Base-by-base conservation (phyloP, 345 rosid species). In the Euphorbia pulcherrima region DNA sequence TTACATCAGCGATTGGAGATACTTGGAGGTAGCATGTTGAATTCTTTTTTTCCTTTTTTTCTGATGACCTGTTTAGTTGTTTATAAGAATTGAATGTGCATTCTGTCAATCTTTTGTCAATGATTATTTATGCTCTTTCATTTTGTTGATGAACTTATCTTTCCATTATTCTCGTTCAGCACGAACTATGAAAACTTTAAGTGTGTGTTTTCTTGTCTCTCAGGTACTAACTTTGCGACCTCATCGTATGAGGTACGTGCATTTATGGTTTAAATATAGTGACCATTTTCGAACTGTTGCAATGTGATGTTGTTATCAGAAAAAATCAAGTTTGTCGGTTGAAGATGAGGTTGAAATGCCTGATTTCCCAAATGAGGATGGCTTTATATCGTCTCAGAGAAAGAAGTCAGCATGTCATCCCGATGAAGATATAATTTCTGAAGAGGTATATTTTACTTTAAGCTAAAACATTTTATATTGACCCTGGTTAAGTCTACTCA, bases 321-420 rank as follows among this genome's bases (percentile, higher is more conserved):
- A 65, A 58, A 62, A 26, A 70, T 35, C 70, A 48, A 65, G 56
- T 28, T 46, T 76, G 39, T 64, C 60, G 62, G 72, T 59, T 26
- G 83, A 82, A 23, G 89, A 86, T 74, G 89, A 83, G 40, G 83
- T 84, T 55, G 88, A 81, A 68, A 76, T 74, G 74, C 88, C 89
- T 63, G 83, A 86, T 70, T 88, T 83, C 60, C 79, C 78, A 4
- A 64, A 77, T 44, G 86, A 88, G n/a, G 65, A 26, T 67, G 71
- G 30, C 54, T 24, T 70, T 60, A 44, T 58, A 56, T 70, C 74
- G 63, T 79, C 77, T 18, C 39, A 37, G 6, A 72, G 67, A 64
- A 65, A 60, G 64, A 72, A 67, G 60, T 82, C 72, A 23, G 41
- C 46, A 24, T 60, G 62, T 71, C 46, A 47, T 59, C n/a, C 63